Evolutionary conservation across 75 land plant genomes (phyloP).

Genomic region (Pinus taeda): DNA sequence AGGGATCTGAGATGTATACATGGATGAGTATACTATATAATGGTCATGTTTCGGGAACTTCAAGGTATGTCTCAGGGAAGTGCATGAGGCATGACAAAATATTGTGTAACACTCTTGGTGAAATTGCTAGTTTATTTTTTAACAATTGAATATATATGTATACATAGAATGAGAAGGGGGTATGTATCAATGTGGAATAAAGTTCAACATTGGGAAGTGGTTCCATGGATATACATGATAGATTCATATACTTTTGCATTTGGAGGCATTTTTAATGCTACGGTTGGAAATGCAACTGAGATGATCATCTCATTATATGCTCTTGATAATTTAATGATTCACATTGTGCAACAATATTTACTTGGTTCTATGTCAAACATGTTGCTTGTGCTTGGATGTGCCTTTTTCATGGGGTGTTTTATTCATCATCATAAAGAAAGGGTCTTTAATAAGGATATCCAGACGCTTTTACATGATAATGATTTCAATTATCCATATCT

Average conservation of each 20-base stretch:
- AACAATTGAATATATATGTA: no score
- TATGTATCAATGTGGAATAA: no score
- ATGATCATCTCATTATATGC: slow-evolving; percentile 82
- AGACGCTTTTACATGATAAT: background rate
- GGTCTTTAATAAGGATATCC: slow-evolving; percentile 48
- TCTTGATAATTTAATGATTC: slow-evolving; percentile 53
- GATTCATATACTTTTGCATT: slow-evolving; percentile 33
- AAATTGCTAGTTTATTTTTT: no score
- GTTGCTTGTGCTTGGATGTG: slow-evolving; percentile 75
- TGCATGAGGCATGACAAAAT: no score
- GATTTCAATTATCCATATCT: background rate
- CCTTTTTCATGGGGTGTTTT: slow-evolving; percentile 72
- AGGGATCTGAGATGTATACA: no score
- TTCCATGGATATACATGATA: background rate
- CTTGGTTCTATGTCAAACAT: slow-evolving; percentile 88
- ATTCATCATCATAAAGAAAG: slow-evolving; percentile 47
- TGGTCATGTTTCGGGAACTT: no score
- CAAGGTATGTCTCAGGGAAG: no score
- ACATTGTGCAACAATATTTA: slow-evolving; percentile 76
- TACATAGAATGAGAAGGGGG: no score
- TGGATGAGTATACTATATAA: no score
- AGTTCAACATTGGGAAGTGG: no score
- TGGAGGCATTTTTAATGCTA: slow-evolving; percentile 84
- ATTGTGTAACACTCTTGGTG: no score
- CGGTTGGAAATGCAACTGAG: slow-evolving; percentile 90